A percentile compares a stretch with the other conserved stretches of the same genome.
Evolutionary conservation across 1,139 yeast genomes (phyloP).

Genomic region (Pichia inconspicua): DNA sequence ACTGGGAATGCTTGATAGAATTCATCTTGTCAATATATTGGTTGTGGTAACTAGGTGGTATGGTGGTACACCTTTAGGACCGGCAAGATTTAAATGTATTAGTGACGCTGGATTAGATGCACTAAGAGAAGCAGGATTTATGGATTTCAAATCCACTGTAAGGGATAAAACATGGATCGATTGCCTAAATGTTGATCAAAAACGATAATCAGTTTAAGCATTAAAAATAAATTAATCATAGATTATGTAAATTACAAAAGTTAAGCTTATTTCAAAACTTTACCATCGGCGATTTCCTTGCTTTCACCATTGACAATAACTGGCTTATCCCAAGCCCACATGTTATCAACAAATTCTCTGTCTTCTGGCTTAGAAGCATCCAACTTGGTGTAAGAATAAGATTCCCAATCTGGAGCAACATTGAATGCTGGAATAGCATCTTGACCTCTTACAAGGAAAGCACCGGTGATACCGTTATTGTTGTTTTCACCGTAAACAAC

Average conservation of each 20-base stretch:
- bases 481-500: slow-evolving; percentile 98
- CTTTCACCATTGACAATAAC: slow-evolving; percentile 54
- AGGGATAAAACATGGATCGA: slow-evolving; percentile 14
- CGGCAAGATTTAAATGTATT: slow-evolving; percentile 57
- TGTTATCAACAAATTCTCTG: slow-evolving; percentile 60
- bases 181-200: slow-evolving; percentile 6
- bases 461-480: slow-evolving; percentile 96
- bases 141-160: slow-evolving; percentile 1
- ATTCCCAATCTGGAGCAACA: slow-evolving; percentile 99
- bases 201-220: neutral
- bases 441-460: slow-evolving; percentile 92
- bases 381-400: slow-evolving; percentile 59
- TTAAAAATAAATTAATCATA: neutral
- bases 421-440: slow-evolving; percentile 86
- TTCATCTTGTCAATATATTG: slow-evolving; percentile 42
- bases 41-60: slow-evolving; percentile 68
- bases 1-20: slow-evolving; percentile 41
- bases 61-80: slow-evolving; percentile 61
- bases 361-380: slow-evolving; percentile 63
- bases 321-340: slow-evolving; percentile 87
- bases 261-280: slow-evolving; percentile 58
- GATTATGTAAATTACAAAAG: neutral
- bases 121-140: slow-evolving; percentile 23
- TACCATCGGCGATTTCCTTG: slow-evolving; percentile 72
- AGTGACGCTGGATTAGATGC: slow-evolving; percentile 44